Conservation (phyloP, 73 alveolate genomes). For the Tetrahymena borealis region DNA sequence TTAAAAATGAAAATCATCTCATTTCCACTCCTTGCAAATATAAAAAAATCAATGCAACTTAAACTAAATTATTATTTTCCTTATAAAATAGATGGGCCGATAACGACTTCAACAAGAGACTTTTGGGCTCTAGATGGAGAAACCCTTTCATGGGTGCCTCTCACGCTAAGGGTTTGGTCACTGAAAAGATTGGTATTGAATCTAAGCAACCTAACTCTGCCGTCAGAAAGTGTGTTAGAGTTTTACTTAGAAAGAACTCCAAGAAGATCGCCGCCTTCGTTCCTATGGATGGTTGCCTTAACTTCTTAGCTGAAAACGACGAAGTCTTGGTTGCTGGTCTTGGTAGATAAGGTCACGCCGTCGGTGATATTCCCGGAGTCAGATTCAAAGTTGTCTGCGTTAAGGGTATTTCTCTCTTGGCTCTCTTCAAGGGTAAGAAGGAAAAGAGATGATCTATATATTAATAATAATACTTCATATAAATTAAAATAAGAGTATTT, state of each 20-base stretch:
- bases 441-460: slow-evolving; percentile 46
- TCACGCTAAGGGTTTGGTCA: slow-evolving; percentile 66
- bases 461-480: not conserved
- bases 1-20: too few relatives aligned
- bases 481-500: not conserved
- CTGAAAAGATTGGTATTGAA: slow-evolving; percentile 64
- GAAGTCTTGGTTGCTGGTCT: slow-evolving; percentile 68
- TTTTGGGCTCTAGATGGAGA: slow-evolving; percentile 63
- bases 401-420: slow-evolving; percentile 66
- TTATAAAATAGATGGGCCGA: slow-evolving; percentile 69
- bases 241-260: slow-evolving; percentile 58
- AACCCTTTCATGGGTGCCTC: slow-evolving; percentile 70
- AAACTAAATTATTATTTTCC: too few relatives aligned
- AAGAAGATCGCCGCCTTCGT: slow-evolving; percentile 60
- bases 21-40: too few relatives aligned
- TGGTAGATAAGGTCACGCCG: slow-evolving; percentile 79
- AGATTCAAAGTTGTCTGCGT: slow-evolving; percentile 68
- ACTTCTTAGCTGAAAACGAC: slow-evolving; percentile 65
- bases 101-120: slow-evolving; percentile 54
- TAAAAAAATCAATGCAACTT: too few relatives aligned
- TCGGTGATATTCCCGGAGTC: slow-evolving; percentile 73
- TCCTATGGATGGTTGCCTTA: slow-evolving; percentile 72
- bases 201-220: slow-evolving; percentile 76
- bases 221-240: slow-evolving; percentile 75
- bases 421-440: slow-evolving; percentile 58